Evolutionary conservation across 2,329 filamentous ascomycete genomes (phyloP).

Genomic region (Stachybotrys elegans): DNA sequence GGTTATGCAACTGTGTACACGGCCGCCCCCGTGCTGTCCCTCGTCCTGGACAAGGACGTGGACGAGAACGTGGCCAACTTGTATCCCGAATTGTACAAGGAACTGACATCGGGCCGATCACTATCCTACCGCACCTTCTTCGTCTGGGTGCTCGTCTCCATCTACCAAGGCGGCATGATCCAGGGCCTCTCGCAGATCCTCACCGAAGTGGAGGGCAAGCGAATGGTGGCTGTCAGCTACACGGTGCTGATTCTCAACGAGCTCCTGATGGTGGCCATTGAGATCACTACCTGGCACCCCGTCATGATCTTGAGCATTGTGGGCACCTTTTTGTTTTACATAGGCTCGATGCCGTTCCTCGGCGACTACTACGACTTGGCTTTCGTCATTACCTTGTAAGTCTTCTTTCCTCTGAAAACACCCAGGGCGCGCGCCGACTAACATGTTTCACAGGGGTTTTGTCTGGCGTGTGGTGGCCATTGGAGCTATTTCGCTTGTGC

Average conservation of each 20-base stretch:
- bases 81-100: conserved; percentile 96
- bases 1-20: conserved; percentile 97
- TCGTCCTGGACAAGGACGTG: conserved; percentile 92
- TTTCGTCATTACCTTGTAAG: conserved; percentile 68
- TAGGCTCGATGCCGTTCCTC: conserved; percentile 79
- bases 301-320: conserved; percentile 83
- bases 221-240: conserved; percentile 87
- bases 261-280: conserved; percentile 92
- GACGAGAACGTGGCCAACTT: conserved; percentile 90
- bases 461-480: conserved; percentile 84
- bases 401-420: conserved; percentile 8
- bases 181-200: conserved; percentile 91
- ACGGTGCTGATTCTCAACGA: conserved; percentile 92
- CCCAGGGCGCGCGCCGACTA: not conserved
- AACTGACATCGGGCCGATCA: conserved; percentile 82
- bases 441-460: conserved; percentile 58
- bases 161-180: conserved; percentile 94
- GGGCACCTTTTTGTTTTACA: conserved; percentile 76
- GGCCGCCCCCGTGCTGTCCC: conserved; percentile 83
- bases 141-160: conserved; percentile 88
- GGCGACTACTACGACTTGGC: conserved; percentile 83
- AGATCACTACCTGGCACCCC: conserved; percentile 95
- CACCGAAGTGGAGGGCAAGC: conserved; percentile 65
- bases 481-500: conserved; percentile 72
- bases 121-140: conserved; percentile 94